Percentiles rank a stretch among this genome's conserved stretches.
Conservation (phyloP, 2,329 filamentous ascomycete genomes). For the Penicillium sp. region DNA sequence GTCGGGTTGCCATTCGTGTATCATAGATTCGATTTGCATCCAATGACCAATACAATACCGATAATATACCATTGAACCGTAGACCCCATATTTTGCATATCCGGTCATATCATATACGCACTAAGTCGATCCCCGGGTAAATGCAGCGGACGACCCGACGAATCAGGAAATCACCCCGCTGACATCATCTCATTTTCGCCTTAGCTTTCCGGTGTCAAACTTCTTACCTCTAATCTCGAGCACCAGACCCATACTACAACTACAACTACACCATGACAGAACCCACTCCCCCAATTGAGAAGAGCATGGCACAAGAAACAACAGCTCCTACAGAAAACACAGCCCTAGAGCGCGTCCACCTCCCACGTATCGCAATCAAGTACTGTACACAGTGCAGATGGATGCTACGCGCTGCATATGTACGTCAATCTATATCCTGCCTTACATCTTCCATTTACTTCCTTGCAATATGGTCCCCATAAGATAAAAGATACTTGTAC, state of each 20-base stretch:
- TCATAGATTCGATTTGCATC: constrained; percentile 31
- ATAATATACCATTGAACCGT: constrained; percentile 13
- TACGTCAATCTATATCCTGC: constrained; percentile 42
- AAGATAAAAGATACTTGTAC: no score
- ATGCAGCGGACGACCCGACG: constrained; percentile 17
- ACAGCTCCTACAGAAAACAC: constrained; percentile 7
- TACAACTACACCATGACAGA: constrained; percentile 10
- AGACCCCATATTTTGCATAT: neutral
- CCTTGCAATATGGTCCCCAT: no score
- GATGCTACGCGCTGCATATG: constrained; percentile 82
- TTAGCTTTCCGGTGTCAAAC: neutral
- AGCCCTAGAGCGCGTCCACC: constrained; percentile 27
- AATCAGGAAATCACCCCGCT: constrained; percentile 18
- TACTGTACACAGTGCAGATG: constrained; percentile 94
- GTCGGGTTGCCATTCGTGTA: constrained; percentile 29
- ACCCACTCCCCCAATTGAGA: constrained; percentile 14
- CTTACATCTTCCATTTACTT: neutral
- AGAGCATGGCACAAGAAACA: constrained; percentile 1
- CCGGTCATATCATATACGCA: neutral
- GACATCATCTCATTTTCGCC: constrained; percentile 24
- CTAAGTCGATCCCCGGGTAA: constrained; percentile 1
- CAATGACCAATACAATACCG: constrained; percentile 24
- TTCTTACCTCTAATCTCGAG: neutral
- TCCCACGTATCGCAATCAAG: constrained; percentile 77
- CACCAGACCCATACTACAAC: neutral